Evolutionary conservation across 306 rosid species (phyloP).

Genomic region (Trifolium subterraneum): DNA sequence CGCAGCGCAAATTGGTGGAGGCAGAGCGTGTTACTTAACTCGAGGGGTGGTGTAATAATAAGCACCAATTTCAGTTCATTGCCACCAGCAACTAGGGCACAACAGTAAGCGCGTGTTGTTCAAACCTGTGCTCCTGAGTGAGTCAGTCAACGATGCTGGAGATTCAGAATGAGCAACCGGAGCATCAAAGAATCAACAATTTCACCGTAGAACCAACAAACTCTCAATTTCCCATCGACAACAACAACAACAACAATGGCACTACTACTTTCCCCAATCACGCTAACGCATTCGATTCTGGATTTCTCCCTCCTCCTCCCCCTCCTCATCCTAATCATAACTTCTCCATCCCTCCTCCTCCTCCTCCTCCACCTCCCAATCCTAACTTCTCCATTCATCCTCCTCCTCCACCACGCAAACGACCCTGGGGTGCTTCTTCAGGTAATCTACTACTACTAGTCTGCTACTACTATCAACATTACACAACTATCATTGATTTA

Average conservation of each 20-base stretch:
- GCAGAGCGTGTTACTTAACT: not conserved
- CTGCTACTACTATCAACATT: not conserved
- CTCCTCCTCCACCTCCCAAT: not conserved
- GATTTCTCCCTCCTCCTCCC: not conserved
- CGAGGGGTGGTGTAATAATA: no score
- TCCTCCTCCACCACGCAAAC: not conserved
- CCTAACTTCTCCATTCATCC: not conserved
- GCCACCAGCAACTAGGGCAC: not conserved
- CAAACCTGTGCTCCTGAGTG: not conserved
- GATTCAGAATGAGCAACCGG: conserved; percentile 31
- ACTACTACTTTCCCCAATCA: conserved; percentile 21
- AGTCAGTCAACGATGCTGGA: conserved; percentile 34
- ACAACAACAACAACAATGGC: not conserved
- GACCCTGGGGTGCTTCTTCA: not conserved
- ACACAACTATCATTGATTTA: not conserved
- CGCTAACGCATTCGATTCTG: conserved; percentile 21
- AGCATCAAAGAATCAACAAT: conserved; percentile 25
- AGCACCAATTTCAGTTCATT: no score
- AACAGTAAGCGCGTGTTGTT: not conserved
- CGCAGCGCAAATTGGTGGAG: not conserved
- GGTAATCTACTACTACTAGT: not conserved
- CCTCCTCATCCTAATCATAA: not conserved
- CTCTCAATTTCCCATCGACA: conserved; percentile 17
- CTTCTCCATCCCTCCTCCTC: conserved; percentile 13
- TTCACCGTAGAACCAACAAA: conserved; percentile 37